Conservation (phyloP, 2,329 filamentous ascomycete species). For the Hymenoscyphus infarciens region DNA sequence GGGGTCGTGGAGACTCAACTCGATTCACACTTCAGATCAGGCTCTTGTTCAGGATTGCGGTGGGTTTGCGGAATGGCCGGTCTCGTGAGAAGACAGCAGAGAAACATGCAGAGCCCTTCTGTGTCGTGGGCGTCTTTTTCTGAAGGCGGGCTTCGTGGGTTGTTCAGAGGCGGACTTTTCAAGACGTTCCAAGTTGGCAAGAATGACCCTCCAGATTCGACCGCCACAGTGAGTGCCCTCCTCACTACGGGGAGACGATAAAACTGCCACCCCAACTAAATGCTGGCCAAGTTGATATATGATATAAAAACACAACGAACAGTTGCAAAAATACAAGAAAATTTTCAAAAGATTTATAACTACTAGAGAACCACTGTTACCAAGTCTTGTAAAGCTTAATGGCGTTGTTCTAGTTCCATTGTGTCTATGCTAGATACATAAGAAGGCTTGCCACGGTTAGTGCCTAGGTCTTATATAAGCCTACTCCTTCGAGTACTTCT, state of each 20-base stretch:
- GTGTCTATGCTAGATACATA: background rate
- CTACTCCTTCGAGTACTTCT: background rate
- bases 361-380: too few species aligned
- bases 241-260: background rate
- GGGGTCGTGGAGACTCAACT: constrained; percentile 1
- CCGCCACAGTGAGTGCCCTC: background rate
- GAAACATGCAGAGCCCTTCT: background rate
- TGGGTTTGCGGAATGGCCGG: too few species aligned
- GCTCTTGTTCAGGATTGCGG: too few species aligned
- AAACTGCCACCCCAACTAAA: too few species aligned
- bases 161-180: constrained; percentile 5
- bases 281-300: too few species aligned
- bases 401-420: too few species aligned
- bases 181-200: constrained; percentile 4
- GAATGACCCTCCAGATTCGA: constrained; percentile 6
- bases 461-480: background rate
- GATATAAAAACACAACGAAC: too few species aligned
- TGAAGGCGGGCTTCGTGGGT: background rate
- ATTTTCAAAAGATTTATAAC: too few species aligned
- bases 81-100: background rate
- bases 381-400: too few species aligned
- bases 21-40: background rate
- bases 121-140: background rate
- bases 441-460: background rate
- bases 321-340: too few species aligned